Evolutionary conservation across 257 asterid species (phyloP), one percentile per base, ranked within the genome.

Genomic region (Nicotiana knightiana): DNA sequence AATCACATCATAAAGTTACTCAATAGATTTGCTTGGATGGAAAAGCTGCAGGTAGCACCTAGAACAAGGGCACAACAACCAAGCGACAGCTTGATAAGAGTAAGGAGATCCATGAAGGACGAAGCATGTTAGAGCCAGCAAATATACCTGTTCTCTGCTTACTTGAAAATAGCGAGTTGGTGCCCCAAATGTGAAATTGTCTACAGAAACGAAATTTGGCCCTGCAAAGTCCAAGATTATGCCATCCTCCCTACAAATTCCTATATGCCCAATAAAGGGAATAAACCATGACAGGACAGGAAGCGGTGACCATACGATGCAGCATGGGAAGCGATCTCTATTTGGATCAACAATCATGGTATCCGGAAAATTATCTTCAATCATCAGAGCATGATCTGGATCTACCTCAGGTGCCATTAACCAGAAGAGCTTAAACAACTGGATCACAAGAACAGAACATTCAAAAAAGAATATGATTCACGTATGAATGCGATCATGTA

Each of bases 241-340:
- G 2, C 99, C 99, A 58, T 96, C 97, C 83, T 93, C 95, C 84
- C 97, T 89, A 75, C 99, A 93, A 57, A 96, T 89, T 46, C 99
- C 99, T 53, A 96, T 67, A 86, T 96, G 99, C 77, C 97, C 98
- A 76, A 96, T 89, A 82, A 91, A 92, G 21, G 98, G 98, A 80
- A 90, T 67, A 86, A 96, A 91, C 95, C 98, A 96, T 1, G 99
- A 96, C 17, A 96, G 18, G 81, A 96, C 89, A 12, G 98, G 99
- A 62, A 96, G 97, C 6, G 99, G 99, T 37, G 97, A 81, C 99
- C 99, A 96, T 76, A 94, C 99, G 77, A 96, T 92, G 95, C 97
- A 93, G 88, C 85, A 86, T 0, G 99, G 98, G 66, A 93, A 96
- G 59, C 97, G 92, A 82, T 87, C 91, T 82, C 91, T 87, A 68